Base-by-base conservation (phyloP, 1,284 basidiomycete species). In the Moesziomyces globuligerus region DNA sequence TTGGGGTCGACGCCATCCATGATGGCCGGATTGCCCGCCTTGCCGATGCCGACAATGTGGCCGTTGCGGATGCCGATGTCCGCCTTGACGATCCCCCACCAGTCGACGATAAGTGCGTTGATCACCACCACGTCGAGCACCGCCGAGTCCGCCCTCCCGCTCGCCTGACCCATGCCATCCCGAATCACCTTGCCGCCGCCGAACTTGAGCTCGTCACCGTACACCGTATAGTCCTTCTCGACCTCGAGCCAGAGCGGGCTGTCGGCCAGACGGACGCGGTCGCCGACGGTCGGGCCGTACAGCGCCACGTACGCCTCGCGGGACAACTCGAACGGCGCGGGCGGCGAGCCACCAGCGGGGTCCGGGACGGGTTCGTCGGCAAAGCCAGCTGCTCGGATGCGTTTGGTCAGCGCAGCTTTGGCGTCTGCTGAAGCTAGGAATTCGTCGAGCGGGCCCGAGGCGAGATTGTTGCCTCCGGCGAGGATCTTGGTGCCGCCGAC, bases 11-110 rank as follows among this genome's bases (percentile, higher is more conserved):
- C 91, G 26, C 87, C 87, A 20, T 89, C 88, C 92, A 97, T 97
- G 42, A 91, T 86, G 80, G 97, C 94, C 2, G 94, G 94, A 83
- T 98, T 99, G 2, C 96, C 96, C 5, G 94, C 92, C 83, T 98
- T 98, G 29, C 96, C 96, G 52, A 98, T 91, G 0, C 90, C 94
- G 10, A 86, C 86, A 69, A 98, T 98, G 49, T 85, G 78, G 0
- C 95, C 95, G 62, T 89, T 83, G 83, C 91, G 93, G 66, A 99
- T 87, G 37, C 96, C 96, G 49, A 99, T 92, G 80, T 98, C 96
- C n/a, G 95, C 95, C 87, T 98, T 98, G 87, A 91, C 92, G 64
- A 98, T 95, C 1, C 94, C 94, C 39, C 89, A 89, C 91, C 92
- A 97, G 83, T 99, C 94, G 39, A 99, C 84, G 62, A 99, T 90